Evolutionary conservation across 495 filamentous ascomycete genomes (phyloP), one percentile per base, ranked within the genome.

Genomic region (Polyplosphaeria fusca): DNA sequence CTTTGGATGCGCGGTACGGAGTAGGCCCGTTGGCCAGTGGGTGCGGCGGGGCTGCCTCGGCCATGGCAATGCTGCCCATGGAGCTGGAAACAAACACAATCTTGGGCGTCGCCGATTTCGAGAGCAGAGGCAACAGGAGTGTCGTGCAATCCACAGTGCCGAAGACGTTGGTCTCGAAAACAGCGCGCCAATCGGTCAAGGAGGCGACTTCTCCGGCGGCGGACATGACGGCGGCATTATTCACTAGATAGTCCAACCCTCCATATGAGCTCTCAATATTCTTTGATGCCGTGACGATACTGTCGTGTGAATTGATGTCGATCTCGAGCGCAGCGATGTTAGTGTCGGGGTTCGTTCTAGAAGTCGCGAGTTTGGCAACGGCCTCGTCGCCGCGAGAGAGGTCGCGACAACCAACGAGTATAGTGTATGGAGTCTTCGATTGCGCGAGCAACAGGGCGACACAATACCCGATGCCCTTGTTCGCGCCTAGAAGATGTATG

Each of bases 131-230:
- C 2, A 47, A n/a, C 18, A 57, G 35, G 24, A 26, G 2, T 11
- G 46, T 3, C 19, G 60, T 58, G 16, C 52, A 11, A 7, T 24
- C 47, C 5, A 47, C 40, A 14, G 55, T 41, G 19, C 53, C 53
- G 25, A 53, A 20, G 28, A 58, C 60, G 42, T 59, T 63, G 3
- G 45, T 35, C 12, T 58, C 35, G 53, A 63, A 52, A n/a, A 52
- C 24, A 12, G 4, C 11, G 26, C 18, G 27, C 40, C 40, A 47
- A 42, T 47, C 35, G 3, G 35, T 35, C 11, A 9, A 26, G 2
- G 14, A 14, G 16, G 22, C 26, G 5, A 35, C 11, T 11, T 47
- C 37, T 12, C 45, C 45, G 18, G 5, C 18, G 7, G n/a, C 5
- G 5, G 28, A 4, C 19, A 22, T 14, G 14, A 52, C 27, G 4